phyloP scores from a whole-genome alignment of 257 asterid genomes.

The Salvia rosmarinus region DNA sequence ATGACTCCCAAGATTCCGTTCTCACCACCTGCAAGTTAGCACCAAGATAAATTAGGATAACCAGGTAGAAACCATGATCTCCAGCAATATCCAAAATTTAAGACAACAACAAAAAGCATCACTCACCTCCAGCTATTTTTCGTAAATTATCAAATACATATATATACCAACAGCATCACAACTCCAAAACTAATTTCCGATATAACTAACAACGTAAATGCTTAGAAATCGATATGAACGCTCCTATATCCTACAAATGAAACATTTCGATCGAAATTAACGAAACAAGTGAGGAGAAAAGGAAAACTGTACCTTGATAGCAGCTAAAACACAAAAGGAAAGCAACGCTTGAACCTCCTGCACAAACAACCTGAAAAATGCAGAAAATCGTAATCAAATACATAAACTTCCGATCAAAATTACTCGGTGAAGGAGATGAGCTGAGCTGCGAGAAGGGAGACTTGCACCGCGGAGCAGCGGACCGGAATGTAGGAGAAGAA shows the following conservation, averaged over 20 bases:
- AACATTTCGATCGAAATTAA: conserved; percentile 11
- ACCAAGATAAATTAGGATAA: neutral
- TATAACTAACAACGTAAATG: neutral
- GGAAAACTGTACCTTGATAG: conserved; percentile 61
- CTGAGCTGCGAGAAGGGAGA: conserved; percentile 63
- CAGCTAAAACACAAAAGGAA: conserved; percentile 59
- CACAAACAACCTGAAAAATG: neutral
- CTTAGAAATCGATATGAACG: conserved; percentile 6
- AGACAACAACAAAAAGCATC: neutral
- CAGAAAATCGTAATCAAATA: conserved; percentile 1
- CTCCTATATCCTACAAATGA: neutral
- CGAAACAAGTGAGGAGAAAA: neutral
- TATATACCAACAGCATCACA: neutral
- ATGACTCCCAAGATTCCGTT: conserved; percentile 90
- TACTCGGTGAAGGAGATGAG: conserved; percentile 79
- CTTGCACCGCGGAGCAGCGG: conserved; percentile 64
- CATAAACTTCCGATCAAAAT: neutral
- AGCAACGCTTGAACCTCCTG: conserved; percentile 89
- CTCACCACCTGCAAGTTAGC: conserved; percentile 65
- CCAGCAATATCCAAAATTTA: conserved; percentile 9
- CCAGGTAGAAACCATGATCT: neutral
- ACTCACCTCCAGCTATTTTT: neutral
- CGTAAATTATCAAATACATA: neutral
- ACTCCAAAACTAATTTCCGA: neutral
- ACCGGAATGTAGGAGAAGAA: conserved; percentile 86